Evolutionary conservation across 1,139 yeast species (phyloP).

Genomic region (Meyerozyma sp.): DNA sequence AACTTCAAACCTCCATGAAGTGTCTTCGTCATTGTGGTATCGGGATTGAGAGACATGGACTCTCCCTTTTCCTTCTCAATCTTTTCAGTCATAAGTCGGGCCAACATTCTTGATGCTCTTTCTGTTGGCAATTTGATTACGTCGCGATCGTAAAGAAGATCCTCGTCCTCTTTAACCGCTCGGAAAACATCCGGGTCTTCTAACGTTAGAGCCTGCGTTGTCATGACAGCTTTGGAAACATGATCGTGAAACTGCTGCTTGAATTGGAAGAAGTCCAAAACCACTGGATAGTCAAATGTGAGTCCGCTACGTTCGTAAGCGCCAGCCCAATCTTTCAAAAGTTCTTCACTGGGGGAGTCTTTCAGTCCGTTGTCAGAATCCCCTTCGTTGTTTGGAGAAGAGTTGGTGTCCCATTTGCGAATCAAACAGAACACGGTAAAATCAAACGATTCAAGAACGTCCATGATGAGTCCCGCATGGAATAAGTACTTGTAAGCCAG

Average conservation of each 20-base stretch:
- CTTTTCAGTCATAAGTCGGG: slow-evolving; percentile 41
- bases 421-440: slow-evolving; percentile 51
- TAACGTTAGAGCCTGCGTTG: slow-evolving; percentile 65
- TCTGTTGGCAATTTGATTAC: slow-evolving; percentile 40
- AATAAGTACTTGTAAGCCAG: slow-evolving; percentile 50
- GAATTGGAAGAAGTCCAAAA: slow-evolving; percentile 67
- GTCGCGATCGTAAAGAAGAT: slow-evolving; percentile 37
- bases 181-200: slow-evolving; percentile 71
- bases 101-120: slow-evolving; percentile 44
- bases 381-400: background rate
- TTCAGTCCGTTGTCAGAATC: slow-evolving; percentile 5
- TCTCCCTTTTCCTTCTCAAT: slow-evolving; percentile 36
- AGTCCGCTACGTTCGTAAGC: slow-evolving; percentile 15
- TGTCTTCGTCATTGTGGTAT: slow-evolving; percentile 38
- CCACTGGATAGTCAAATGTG: slow-evolving; percentile 53
- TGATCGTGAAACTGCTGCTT: slow-evolving; percentile 72
- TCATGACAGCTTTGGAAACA: slow-evolving; percentile 56
- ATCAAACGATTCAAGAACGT: slow-evolving; percentile 56
- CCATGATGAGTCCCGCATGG: slow-evolving; percentile 44
- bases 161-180: slow-evolving; percentile 55
- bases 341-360: slow-evolving; percentile 20
- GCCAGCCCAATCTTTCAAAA: slow-evolving; percentile 9
- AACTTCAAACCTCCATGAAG: slow-evolving; percentile 43
- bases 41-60: slow-evolving; percentile 45
- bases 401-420: slow-evolving; percentile 7